Conservation (phyloP, 1,139 yeast species). For the Scheffersomyces quercinus region DNA sequence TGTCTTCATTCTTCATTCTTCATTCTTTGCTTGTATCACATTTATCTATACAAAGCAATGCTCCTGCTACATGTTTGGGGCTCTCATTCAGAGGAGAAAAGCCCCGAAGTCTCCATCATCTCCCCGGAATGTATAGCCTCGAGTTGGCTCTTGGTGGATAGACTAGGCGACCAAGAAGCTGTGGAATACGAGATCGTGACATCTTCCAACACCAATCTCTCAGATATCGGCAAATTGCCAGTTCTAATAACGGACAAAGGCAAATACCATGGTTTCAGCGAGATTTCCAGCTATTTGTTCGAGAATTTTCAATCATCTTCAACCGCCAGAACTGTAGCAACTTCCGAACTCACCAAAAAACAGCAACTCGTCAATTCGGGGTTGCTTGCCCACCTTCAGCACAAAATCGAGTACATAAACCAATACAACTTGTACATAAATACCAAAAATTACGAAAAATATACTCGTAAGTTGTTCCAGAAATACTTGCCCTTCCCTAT, state of each 20-base stretch:
- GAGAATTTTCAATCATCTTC: conserved; percentile 3
- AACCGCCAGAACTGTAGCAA: no score
- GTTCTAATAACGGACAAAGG: conserved; percentile 38
- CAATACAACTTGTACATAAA: conserved; percentile 64
- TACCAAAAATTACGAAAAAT: conserved; percentile 61
- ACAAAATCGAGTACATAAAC: conserved; percentile 49
- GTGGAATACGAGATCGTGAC: conserved; percentile 38
- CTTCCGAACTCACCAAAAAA: conserved; percentile 3
- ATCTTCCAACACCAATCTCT: conserved; percentile 60
- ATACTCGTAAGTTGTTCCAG: conserved; percentile 62
- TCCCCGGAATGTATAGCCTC: conserved; percentile 43
- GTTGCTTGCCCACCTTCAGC: conserved; percentile 27
- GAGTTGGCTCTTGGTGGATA: conserved; percentile 30
- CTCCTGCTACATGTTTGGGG: conserved; percentile 60
- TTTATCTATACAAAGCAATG: not conserved
- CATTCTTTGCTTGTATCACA: not conserved
- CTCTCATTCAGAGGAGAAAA: conserved; percentile 13
- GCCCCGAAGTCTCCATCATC: conserved; percentile 28
- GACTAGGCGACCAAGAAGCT: not conserved
- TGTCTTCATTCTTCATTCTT: not conserved
- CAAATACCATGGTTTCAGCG: conserved; percentile 47
- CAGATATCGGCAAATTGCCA: conserved; percentile 58
- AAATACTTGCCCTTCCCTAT: conserved; percentile 74
- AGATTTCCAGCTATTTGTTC: conserved; percentile 36
- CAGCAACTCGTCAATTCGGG: conserved; percentile 17